phyloP scores from a whole-genome alignment of 163 green algal species.

The Chlamydomonas reinhardtii region DNA sequence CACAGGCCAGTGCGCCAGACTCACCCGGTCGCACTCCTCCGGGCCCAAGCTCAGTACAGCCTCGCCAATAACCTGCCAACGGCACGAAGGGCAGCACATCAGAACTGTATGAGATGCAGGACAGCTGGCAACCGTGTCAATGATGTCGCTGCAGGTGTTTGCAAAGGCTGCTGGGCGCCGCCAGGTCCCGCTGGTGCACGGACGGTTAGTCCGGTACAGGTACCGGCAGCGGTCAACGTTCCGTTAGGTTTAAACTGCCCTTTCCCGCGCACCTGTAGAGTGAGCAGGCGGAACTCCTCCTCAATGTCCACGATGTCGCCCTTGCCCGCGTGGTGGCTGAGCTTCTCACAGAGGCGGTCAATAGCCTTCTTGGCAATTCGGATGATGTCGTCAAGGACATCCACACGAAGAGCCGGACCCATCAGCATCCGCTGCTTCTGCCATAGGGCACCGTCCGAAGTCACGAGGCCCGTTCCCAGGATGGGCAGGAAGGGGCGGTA shows the following conservation, averaged over 20 bases:
- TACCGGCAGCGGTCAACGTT: too few relatives aligned
- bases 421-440: constrained; percentile 93
- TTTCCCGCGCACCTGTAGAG: constrained; percentile 76
- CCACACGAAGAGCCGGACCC: constrained; percentile 83
- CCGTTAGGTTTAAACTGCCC: too few relatives aligned
- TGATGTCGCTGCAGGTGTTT: too few relatives aligned
- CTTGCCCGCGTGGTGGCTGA: constrained; percentile 72
- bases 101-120: too few relatives aligned
- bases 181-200: too few relatives aligned
- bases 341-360: constrained; percentile 82
- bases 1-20: too few relatives aligned
- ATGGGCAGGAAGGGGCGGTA: constrained; percentile 95
- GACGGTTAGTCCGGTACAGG: too few relatives aligned
- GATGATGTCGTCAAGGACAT: constrained; percentile 94
- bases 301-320: constrained; percentile 83
- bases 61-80: constrained; percentile 88
- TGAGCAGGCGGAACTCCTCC: constrained; percentile 93
- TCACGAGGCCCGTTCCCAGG: constrained; percentile 95
- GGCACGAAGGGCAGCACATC: too few relatives aligned
- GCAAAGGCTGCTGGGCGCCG: too few relatives aligned
- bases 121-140: too few relatives aligned
- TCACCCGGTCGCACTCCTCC: constrained; percentile 91
- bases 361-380: constrained; percentile 82
- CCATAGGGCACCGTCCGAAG: constrained; percentile 90
- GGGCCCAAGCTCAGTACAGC: constrained; percentile 89